These are phyloP conservation scores for Clathrus columnatus DNA, from an alignment of 768 basidiomycete genomes.

Conservation along the genomic window DNA sequence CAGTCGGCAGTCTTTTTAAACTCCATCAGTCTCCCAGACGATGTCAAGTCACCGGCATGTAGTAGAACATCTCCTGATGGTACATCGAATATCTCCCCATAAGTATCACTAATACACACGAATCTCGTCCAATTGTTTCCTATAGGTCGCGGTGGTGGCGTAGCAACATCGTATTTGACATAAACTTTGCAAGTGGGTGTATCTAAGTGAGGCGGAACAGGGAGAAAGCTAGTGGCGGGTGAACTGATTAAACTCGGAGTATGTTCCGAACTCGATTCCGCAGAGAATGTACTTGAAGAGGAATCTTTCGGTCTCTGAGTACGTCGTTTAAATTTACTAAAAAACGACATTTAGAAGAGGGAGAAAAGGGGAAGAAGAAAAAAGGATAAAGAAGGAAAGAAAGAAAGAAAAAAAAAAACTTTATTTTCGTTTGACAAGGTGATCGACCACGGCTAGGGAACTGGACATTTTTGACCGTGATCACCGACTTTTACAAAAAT, in stretches of 20 bases:
- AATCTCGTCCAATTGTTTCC: not conserved
- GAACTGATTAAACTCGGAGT: not conserved
- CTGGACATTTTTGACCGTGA: not conserved
- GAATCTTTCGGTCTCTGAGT: not conserved
- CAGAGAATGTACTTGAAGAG: not conserved
- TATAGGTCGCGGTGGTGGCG: not conserved
- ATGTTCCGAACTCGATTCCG: not conserved
- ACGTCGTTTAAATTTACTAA: not conserved
- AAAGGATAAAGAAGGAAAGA: not conserved
- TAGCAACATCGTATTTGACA: not conserved
- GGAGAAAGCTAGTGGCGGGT: not conserved
- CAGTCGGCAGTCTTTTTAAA: slow-evolving; percentile 9
- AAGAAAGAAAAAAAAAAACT: not conserved
- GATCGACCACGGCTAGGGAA: not conserved
- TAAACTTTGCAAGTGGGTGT: not conserved
- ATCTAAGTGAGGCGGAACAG: not conserved
- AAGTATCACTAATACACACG: slow-evolving; percentile 9
- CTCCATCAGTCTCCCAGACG: not conserved
- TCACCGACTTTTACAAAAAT: too few species aligned
- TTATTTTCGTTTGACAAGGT: not conserved
- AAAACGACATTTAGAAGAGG: not conserved
- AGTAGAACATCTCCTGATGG: slow-evolving; percentile 9
- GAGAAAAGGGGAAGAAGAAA: not conserved
- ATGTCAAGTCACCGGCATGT: slow-evolving; percentile 4
- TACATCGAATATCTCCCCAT: slow-evolving; percentile 1